Base-by-base conservation (phyloP, 2,329 filamentous ascomycete genomes). In the Diaporthe citriasiana region DNA sequence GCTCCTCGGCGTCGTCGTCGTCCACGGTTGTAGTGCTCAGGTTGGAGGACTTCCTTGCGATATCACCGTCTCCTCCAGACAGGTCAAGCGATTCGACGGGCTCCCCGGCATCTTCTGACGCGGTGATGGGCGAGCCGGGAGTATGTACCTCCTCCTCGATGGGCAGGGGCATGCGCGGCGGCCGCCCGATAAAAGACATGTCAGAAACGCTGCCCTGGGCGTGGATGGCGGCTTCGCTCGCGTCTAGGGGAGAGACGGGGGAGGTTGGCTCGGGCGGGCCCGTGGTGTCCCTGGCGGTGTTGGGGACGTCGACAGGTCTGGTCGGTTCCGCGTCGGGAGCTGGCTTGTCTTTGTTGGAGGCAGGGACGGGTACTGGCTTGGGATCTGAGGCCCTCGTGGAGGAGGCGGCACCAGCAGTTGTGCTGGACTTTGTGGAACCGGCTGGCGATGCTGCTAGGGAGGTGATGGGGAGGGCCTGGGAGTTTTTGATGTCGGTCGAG, bases 81-180 rank as follows among this genome's bases (percentile, higher is more conserved):
- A 89, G 85, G 55, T 89, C 84, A n/a, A 88, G 82, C 70, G 90
- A 87, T 8, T 88, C 89, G 75, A 92, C 81, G 3, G 83, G 83
- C 75, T 86, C 87, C 73, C 82, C 81, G 68, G 82, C 82, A 81
- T 94, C 93, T 38, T 92, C 88, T 1, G 95, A 90, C 9, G 93
- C 91, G 76, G 96, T 90, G 77, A 98, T 96, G 71, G 96, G 96
- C 57, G 95, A 98, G 35, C 95, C 95, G 1, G 96, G 96, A 0
- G 93, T 95, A 78, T 97, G 93, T 19, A 94, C 89, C 82, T 97
- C 95, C 86, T 98, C 94, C 79, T 97, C 95, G 79, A 98, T 98
- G 71, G 96, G 95, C 74, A 98, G 90, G 74, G 96, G 96, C 79
- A 98, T 87, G 75, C 96, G 93, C 68, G 96, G 96, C 59, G 96